Base-by-base conservation (phyloP, 345 rosid genomes). In the Linum trigynum region DNA sequence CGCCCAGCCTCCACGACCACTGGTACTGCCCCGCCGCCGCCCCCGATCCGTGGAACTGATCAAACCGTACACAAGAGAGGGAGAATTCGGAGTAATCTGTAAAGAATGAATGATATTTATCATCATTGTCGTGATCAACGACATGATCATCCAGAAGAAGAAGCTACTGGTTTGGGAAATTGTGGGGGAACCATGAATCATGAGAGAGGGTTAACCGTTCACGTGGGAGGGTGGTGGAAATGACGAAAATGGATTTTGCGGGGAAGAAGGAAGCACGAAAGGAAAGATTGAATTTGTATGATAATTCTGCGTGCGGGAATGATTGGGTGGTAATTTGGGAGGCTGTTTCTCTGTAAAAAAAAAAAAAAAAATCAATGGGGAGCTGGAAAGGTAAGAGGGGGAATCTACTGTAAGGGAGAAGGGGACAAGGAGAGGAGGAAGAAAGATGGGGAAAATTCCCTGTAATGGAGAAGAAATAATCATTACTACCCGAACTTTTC, bases 1-100 rank as follows among this genome's bases (percentile, higher is more conserved):
- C 95, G 14, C 99, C 97, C 14, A 73, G 84, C 38, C 89, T 94
- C 39, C 90, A 23, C 32, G 32, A 23, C 32, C 32, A 76, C 8
- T 92, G 98, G 97, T 87, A 83, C 75, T 83, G 78, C 67, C 68
- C 73, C 6, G 45, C 73, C 32, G 32, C 32, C 32, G 32, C 32
- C 32, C 32, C 32, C 66, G 85, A 83, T 53, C 86, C 80, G 65
- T 84, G 90, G 92, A 80, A 66, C 42, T 68, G 66, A 50, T 9
- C 7, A 36, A 61, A 14, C 58, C 10, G 39, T 5, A n/a, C 16
- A 66, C 36, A 37, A 40, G 38, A 9, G 5, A 9, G 39, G 32
- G 1, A 16, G 1, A 61, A 39, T 16, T 12, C 9, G 42, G 15
- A 23, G 32, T 23, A 23, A 23, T 23, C 32, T 23, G 0, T 23